Conservation (phyloP, 306 rosid genomes). For the Gastrolobium bilobum region DNA sequence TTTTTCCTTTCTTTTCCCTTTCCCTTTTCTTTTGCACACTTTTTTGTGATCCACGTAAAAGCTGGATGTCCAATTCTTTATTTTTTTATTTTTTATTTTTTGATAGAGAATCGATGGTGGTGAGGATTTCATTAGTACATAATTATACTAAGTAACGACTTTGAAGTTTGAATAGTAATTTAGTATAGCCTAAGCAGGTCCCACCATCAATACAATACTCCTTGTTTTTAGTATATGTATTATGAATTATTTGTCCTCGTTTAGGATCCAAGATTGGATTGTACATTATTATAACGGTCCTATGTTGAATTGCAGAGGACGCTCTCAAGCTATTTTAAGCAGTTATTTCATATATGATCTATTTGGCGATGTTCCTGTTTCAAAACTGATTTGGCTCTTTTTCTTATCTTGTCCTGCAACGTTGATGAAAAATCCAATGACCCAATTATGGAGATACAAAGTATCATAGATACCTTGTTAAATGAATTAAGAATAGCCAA, state of each 20-base stretch:
- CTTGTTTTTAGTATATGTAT: not conserved
- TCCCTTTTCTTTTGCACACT: not conserved
- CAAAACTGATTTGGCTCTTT: slow-evolving; percentile 18
- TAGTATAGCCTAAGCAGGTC: slow-evolving; percentile 3
- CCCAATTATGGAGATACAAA: not conserved
- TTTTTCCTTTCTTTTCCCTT: not conserved
- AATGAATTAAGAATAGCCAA: not conserved
- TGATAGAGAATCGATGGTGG: not conserved
- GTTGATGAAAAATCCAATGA: slow-evolving; percentile 28
- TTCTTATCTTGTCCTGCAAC: slow-evolving; percentile 9
- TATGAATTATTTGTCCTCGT: not conserved
- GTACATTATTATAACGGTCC: not conserved
- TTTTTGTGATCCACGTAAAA: slow-evolving; percentile 19
- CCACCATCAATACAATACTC: slow-evolving; percentile 3
- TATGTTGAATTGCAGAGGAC: not conserved
- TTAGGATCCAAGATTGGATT: slow-evolving; percentile 37
- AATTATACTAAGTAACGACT: not conserved
- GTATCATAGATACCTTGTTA: not conserved
- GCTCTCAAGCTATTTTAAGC: not conserved
- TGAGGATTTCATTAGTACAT: not conserved
- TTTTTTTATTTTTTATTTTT: not conserved
- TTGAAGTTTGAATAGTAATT: slow-evolving; percentile 29
- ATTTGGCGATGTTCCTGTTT: slow-evolving; percentile 5
- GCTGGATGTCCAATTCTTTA: not conserved
- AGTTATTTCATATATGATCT: not conserved